Conservation (phyloP, 345 rosid species). For the Salix exigua region DNA sequence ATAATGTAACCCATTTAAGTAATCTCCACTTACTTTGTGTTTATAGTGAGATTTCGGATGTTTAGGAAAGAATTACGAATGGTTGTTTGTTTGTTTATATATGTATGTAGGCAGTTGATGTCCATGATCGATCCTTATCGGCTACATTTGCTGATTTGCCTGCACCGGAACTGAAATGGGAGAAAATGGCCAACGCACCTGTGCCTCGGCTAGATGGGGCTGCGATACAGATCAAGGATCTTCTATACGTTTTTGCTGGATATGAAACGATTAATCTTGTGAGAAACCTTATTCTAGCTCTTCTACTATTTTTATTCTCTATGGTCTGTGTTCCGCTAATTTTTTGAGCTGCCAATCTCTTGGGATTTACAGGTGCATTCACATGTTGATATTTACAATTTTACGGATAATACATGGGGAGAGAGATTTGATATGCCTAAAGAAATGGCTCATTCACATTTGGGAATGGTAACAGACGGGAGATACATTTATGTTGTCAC, state of each 20-base stretch:
- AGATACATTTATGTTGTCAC: conserved; percentile 72
- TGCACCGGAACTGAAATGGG: conserved; percentile 74
- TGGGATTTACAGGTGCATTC: conserved; percentile 65
- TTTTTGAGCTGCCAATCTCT: neutral
- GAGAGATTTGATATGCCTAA: conserved; percentile 93
- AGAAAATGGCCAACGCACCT: conserved; percentile 82
- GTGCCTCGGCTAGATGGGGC: conserved; percentile 97
- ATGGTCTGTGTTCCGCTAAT: neutral
- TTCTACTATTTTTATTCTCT: neutral
- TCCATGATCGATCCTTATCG: conserved; percentile 55
- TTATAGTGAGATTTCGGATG: neutral
- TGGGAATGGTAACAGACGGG: conserved; percentile 97
- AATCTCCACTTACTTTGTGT: too few species aligned
- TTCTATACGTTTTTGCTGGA: conserved; percentile 85
- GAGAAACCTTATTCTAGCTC: conserved; percentile 25
- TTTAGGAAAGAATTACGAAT: neutral
- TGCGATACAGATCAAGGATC: conserved; percentile 74
- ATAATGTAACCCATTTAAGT: too few species aligned
- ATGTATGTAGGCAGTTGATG: neutral
- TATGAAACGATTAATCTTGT: conserved; percentile 80
- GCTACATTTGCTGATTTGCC: conserved; percentile 92
- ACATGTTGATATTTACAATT: conserved; percentile 84
- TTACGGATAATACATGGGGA: conserved; percentile 78
- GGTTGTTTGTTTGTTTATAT: neutral
- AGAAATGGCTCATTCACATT: conserved; percentile 98